phyloP scores from a whole-genome alignment of 2,329 filamentous ascomycete genomes.

The Trichoderma atroviride region DNA sequence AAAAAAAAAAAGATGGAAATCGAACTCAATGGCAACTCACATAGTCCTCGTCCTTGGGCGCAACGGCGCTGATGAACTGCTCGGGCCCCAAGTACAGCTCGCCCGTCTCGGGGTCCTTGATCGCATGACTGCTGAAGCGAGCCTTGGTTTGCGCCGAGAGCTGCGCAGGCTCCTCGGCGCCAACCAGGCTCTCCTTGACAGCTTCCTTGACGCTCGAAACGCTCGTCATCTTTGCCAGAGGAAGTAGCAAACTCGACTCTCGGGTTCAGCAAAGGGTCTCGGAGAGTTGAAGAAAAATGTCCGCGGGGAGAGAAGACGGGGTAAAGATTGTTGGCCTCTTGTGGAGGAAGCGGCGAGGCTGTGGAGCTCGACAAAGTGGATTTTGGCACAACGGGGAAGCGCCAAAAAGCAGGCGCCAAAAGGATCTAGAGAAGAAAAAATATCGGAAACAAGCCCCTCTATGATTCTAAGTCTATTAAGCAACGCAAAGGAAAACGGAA shows the following conservation, averaged over 20 bases:
- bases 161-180: slow-evolving; percentile 58
- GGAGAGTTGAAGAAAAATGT: not conserved
- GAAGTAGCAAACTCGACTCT: slow-evolving; percentile 2
- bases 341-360: slow-evolving; percentile 23
- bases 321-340: slow-evolving; percentile 21
- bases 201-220: slow-evolving; percentile 62
- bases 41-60: slow-evolving; percentile 84
- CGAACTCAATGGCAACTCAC: slow-evolving; percentile 58
- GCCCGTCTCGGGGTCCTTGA: slow-evolving; percentile 72
- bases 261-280: not conserved
- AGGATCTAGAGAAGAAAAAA: slow-evolving; percentile 24
- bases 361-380: slow-evolving; percentile 25
- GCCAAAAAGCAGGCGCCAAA: slow-evolving; percentile 21
- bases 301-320: slow-evolving; percentile 11
- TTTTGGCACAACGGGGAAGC: slow-evolving; percentile 16
- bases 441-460: slow-evolving; percentile 20
- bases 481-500: slow-evolving; percentile 19
- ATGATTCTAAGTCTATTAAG: slow-evolving; percentile 29
- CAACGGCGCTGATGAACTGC: slow-evolving; percentile 90
- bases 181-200: slow-evolving; percentile 80
- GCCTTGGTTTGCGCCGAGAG: slow-evolving; percentile 75
- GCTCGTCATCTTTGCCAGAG: slow-evolving; percentile 40
- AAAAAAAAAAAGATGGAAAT: not conserved
- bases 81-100: slow-evolving; percentile 80
- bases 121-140: slow-evolving; percentile 75